Base-by-base conservation (phyloP, 2,329 filamentous ascomycete species). In the Lasiodiplodia sp. region DNA sequence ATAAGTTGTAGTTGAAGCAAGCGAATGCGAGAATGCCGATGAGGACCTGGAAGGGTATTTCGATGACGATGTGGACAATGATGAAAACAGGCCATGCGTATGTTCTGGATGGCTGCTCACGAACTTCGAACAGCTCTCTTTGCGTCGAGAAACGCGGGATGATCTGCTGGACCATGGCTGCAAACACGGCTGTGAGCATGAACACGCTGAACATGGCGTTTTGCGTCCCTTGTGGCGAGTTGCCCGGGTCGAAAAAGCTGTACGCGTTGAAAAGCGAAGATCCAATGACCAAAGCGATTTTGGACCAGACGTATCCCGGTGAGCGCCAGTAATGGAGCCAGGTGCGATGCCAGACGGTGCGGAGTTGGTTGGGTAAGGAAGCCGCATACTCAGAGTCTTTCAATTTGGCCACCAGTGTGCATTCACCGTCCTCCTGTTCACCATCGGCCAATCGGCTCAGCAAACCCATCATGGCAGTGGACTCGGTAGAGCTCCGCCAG, bases 11-110 rank as follows among this genome's bases (percentile, higher is more conserved):
- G 83, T 92, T 92, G 83, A 89, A 92, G 74, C 84, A 87, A 1
- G 86, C 85, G 73, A 84, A 93, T 71, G 88, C 86, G 11, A 93
- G 75, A 23, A 92, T 79, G 14, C 86, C 89, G 1, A 88, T 86
- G 11, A 92, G 68, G 40, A 88, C 83, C 67, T 87, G 85, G 79
- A 85, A 94, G 0, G 91, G 91, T 1, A 93, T 83, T 76, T 94
- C 92, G 58, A 92, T 90, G 3, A 91, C 65, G 67, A 93, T 87
- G 75, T 92, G 92, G 75, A 89, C 87, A 3, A 90, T 80, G 77
- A 94, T 86, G 79, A 94, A 93, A 0, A 86, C 89, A 71, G 88
- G 85, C 91, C 91, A 94, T 0, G 89, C 91, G 81, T 94, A 94
- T 0, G 89, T 84, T 75, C 92, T 92, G 77, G 86, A 88, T 0